Percentiles rank a stretch among this genome's conserved stretches.
Evolutionary conservation across 768 basidiomycete species (phyloP).

Genomic region (Strobilomyces dryophilus): DNA sequence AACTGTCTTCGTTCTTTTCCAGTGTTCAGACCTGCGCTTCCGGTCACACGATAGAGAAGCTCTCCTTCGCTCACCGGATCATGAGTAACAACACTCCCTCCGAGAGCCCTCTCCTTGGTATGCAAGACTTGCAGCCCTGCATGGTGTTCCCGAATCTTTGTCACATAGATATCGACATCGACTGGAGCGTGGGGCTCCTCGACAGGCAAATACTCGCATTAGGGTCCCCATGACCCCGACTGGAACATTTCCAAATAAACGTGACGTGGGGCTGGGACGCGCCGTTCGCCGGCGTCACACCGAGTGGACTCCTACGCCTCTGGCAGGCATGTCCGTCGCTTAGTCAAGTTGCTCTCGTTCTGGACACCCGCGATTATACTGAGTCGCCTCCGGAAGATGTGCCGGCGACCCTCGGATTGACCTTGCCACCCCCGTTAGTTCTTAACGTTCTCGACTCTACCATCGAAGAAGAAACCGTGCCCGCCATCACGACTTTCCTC

Average conservation of each 20-base stretch:
- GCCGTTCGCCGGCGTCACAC: not conserved
- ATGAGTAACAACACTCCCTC: too few relatives aligned
- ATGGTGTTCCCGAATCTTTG: not conserved
- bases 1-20: not conserved
- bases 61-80: not conserved
- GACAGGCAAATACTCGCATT: not conserved
- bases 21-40: not conserved
- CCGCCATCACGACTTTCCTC: not conserved
- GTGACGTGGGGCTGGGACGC: not conserved
- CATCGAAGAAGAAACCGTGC: not conserved
- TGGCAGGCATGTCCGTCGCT: not conserved
- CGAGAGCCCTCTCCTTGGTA: not conserved
- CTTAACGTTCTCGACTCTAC: too few relatives aligned
- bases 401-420: not conserved
- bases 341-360: not conserved
- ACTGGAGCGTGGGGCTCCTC: not conserved
- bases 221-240: not conserved
- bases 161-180: not conserved
- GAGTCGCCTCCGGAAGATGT: not conserved
- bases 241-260: not conserved
- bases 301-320: not conserved
- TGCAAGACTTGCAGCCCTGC: not conserved
- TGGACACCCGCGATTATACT: not conserved
- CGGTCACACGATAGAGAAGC: not conserved
- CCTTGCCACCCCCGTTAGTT: not conserved